These are phyloP conservation scores for Brassica balearica DNA, from an alignment of 441 rosid genomes.

Conservation along the genomic window DNA sequence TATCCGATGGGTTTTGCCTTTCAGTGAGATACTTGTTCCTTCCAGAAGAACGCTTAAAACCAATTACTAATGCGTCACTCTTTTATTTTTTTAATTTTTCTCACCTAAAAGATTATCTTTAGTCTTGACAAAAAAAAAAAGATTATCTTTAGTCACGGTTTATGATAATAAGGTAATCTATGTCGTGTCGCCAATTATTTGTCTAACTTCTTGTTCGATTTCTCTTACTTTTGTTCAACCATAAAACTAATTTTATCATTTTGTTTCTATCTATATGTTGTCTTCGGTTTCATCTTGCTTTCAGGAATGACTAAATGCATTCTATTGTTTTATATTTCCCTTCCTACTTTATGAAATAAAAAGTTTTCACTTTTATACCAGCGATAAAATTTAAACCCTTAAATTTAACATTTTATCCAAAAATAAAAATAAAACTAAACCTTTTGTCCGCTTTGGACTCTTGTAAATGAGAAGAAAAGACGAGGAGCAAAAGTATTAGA, in stretches of 20 bases:
- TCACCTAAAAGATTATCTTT: constrained; percentile 25
- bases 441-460: constrained; percentile 1
- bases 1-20: no score
- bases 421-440: no score
- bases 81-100: neutral
- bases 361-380: no score
- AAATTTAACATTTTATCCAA: no score
- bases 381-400: no score
- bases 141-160: constrained; percentile 12
- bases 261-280: constrained; percentile 18
- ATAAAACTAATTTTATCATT: constrained; percentile 15
- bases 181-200: constrained; percentile 19
- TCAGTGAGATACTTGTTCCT: neutral
- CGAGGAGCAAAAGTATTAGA: constrained; percentile 38
- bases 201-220: neutral
- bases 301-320: constrained; percentile 20
- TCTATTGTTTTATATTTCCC: neutral
- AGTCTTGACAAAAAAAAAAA: no score
- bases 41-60: neutral
- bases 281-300: constrained; percentile 32
- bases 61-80: neutral
- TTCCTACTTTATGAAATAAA: neutral
- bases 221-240: constrained; percentile 9
- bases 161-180: neutral
- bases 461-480: constrained; percentile 23